These are phyloP conservation scores for Vitis cinerea DNA, from an alignment of 164 flowering plant species.

Conservation along the genomic window DNA sequence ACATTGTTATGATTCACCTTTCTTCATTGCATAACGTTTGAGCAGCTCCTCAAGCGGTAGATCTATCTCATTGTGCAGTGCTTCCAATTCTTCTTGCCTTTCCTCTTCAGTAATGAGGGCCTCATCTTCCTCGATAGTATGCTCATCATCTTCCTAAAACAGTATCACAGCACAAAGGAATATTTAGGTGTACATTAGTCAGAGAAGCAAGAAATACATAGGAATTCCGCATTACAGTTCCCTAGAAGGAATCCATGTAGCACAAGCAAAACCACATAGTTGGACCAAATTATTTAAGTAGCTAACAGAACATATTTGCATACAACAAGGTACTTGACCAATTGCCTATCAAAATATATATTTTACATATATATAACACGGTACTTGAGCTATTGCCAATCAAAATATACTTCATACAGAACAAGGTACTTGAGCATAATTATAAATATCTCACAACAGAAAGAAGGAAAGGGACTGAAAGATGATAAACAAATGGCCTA, in stretches of 20 bases:
- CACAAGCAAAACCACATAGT: too few relatives aligned
- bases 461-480: too few relatives aligned
- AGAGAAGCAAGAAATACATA: background rate
- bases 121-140: slow-evolving; percentile 90
- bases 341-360: background rate
- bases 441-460: too few relatives aligned
- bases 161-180: slow-evolving; percentile 18
- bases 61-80: slow-evolving; percentile 76
- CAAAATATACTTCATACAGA: background rate
- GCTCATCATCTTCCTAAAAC: slow-evolving; percentile 95
- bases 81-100: slow-evolving; percentile 81
- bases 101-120: slow-evolving; percentile 83
- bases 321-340: background rate
- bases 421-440: too few relatives aligned
- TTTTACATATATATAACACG: background rate
- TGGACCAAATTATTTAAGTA: too few relatives aligned
- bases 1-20: slow-evolving; percentile 34
- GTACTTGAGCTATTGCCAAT: background rate
- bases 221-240: background rate
- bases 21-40: slow-evolving; percentile 49
- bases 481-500: too few relatives aligned
- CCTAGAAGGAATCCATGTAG: too few relatives aligned
- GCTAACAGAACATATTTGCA: background rate
- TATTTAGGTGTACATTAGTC: background rate
- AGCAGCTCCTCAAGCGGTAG: slow-evolving; percentile 88